Percentiles rank a stretch among this genome's conserved stretches.
Conservation (phyloP, 257 asterid species). For the Euphrasia confusa region DNA sequence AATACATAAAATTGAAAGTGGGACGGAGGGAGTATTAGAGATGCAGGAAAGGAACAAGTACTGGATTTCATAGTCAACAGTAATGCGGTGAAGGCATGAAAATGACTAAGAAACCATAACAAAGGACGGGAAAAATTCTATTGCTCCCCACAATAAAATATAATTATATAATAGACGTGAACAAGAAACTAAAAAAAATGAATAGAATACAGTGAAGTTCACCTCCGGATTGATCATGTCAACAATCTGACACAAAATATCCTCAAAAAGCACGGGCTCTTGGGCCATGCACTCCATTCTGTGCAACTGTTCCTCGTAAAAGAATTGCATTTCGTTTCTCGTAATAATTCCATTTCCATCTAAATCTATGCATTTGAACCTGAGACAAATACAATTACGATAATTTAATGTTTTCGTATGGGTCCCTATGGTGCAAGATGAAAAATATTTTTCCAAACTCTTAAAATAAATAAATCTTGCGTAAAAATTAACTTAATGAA, state of each 20-base stretch:
- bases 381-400: slow-evolving; percentile 30
- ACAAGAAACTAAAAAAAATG: neutral
- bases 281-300: slow-evolving; percentile 99
- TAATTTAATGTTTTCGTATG: slow-evolving; percentile 9
- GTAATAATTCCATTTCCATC: slow-evolving; percentile 95
- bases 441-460: neutral
- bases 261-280: slow-evolving; percentile 98
- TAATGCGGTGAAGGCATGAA: neutral
- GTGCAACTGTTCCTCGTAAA: slow-evolving; percentile 96
- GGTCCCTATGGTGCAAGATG: slow-evolving; percentile 16
- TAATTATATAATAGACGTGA: neutral
- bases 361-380: slow-evolving; percentile 98
- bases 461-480: neutral
- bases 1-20: too few species aligned
- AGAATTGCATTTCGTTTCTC: slow-evolving; percentile 93
- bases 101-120: slow-evolving; percentile 20
- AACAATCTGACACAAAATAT: slow-evolving; percentile 94
- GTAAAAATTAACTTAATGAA: neutral
- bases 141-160: slow-evolving; percentile 10
- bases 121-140: slow-evolving; percentile 22
- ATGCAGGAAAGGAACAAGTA: neutral
- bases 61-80: slow-evolving; percentile 8
- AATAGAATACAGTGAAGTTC: slow-evolving; percentile 21
- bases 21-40: neutral
- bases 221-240: slow-evolving; percentile 99